Percentiles rank a stretch among this genome's conserved stretches.
Evolutionary conservation across 768 basidiomycete genomes (phyloP).

Genomic region (Russula compacta): DNA sequence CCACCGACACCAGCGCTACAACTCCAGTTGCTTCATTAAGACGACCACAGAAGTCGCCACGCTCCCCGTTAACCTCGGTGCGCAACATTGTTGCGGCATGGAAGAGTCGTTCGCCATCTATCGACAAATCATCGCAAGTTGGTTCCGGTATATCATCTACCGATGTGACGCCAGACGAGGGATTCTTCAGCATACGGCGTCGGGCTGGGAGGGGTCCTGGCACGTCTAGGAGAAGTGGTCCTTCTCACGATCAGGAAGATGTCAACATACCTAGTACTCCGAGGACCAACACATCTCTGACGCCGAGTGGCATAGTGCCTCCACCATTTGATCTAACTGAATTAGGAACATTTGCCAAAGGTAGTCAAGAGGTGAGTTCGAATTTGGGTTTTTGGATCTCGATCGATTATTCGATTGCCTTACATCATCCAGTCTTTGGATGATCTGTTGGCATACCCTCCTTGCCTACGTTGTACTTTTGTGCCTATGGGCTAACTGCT

Average conservation of each 20-base stretch:
- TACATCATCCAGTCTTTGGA: background rate
- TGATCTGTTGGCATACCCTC: background rate
- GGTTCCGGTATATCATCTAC: conserved; percentile 11
- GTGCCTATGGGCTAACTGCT: conserved; percentile 11
- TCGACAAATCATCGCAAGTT: conserved; percentile 18
- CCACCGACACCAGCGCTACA: conserved; percentile 28
- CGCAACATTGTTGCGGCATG: conserved; percentile 72
- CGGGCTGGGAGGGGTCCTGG: conserved; percentile 27
- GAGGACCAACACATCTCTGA: conserved; percentile 20
- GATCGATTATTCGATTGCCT: conserved; percentile 6
- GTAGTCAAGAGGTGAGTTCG: conserved; percentile 37
- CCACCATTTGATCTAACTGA: conserved; percentile 41
- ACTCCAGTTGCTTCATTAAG: conserved; percentile 45
- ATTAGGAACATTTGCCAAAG: conserved; percentile 34
- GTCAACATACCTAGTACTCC: conserved; percentile 25
- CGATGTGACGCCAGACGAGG: conserved; percentile 27
- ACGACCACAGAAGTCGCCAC: conserved; percentile 53
- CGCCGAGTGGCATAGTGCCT: conserved; percentile 30
- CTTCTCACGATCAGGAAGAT: conserved; percentile 5
- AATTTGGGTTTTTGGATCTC: background rate
- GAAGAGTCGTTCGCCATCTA: conserved; percentile 61
- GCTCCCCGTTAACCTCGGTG: conserved; percentile 64
- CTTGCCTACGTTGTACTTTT: background rate
- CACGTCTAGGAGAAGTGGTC: conserved; percentile 9
- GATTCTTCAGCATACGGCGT: conserved; percentile 46